Conservation (phyloP, 23 red algal species). For the Gracilaria vermiculophylla region DNA sequence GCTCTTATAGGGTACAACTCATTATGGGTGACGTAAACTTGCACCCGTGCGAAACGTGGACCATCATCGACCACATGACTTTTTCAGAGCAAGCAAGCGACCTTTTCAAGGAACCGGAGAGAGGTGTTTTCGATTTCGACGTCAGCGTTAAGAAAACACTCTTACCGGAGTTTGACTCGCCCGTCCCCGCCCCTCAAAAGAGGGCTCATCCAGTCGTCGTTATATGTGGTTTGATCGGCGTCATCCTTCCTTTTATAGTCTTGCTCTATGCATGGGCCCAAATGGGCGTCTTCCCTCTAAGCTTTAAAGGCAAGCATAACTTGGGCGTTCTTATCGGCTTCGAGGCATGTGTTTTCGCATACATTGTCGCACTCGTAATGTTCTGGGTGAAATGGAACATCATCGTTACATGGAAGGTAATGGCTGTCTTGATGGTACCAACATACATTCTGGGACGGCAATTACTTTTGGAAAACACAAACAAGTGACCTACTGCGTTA, state of each 20-base stretch:
- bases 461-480: not conserved
- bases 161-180: slow-evolving; percentile 51
- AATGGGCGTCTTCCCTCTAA: slow-evolving; percentile 53
- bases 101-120: not conserved
- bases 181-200: slow-evolving; percentile 11
- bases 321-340: slow-evolving; percentile 16
- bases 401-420: slow-evolving; percentile 65
- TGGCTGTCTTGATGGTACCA: slow-evolving; percentile 60
- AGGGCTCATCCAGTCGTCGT: slow-evolving; percentile 30
- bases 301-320: not conserved
- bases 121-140: slow-evolving; percentile 72
- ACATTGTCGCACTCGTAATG: slow-evolving; percentile 53
- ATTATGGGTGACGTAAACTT: slow-evolving; percentile 32
- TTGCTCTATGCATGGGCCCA: slow-evolving; percentile 22
- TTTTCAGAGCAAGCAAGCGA: not conserved
- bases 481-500: not conserved
- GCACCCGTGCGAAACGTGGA: slow-evolving; percentile 30
- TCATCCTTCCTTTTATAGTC: slow-evolving; percentile 7
- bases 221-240: slow-evolving; percentile 4
- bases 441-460: slow-evolving; percentile 9
- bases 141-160: slow-evolving; percentile 58
- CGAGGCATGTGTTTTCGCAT: slow-evolving; percentile 26
- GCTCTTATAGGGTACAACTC: slow-evolving; percentile 17
- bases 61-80: slow-evolving; percentile 22
- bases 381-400: slow-evolving; percentile 79